Base-by-base conservation (phyloP, 75 land plant species). In the Adiantum capillusveneris region DNA sequence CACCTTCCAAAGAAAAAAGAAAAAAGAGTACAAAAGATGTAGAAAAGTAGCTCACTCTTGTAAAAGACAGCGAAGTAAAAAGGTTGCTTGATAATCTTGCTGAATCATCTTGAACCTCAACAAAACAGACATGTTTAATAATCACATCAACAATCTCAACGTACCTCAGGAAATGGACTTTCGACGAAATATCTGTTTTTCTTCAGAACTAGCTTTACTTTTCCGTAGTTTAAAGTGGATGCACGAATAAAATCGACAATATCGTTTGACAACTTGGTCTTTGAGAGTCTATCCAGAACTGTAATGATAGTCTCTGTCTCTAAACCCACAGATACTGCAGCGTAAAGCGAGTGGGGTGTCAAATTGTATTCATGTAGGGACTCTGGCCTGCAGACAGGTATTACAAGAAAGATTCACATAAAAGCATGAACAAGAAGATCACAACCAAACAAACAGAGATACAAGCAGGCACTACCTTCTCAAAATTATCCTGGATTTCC, bases 281-380 rank as follows among this genome's bases (percentile, higher is more conserved):
- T 93, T 2, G 96, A 89, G 37, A 93, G 62, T 59, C 93, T 83
- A 57, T 77, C 85, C 53, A 93, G 62, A 11, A 93, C 98, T 52
- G 79, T 59, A 12, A 93, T 76, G 6, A 93, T 81, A n/a, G 98
- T 93, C 54, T 89, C 84, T 9, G 98, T 93, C 56, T 93, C 98
- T 12, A 93, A 84, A 0, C 98, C 98, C 36, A 93, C 98, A 31
- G 98, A 93, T n/a, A 93, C 98, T 13, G 98, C 98, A 37, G 98
- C 98, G 71, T 93, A 93, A 22, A 93, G 69, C 0, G 98, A 93
- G 57, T 93, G 98, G 0, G 98, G 98, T 3, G 98, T 93, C 57
- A 93, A 63, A 57, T 93, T 93, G 64, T 93, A 93, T 63, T 93
- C 98, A 43, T 93, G 98, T 90, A 93, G 90, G 22, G 79, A 77